Base-by-base conservation (phyloP, 2,329 filamentous ascomycete species). In the Diaporthe longicolla region DNA sequence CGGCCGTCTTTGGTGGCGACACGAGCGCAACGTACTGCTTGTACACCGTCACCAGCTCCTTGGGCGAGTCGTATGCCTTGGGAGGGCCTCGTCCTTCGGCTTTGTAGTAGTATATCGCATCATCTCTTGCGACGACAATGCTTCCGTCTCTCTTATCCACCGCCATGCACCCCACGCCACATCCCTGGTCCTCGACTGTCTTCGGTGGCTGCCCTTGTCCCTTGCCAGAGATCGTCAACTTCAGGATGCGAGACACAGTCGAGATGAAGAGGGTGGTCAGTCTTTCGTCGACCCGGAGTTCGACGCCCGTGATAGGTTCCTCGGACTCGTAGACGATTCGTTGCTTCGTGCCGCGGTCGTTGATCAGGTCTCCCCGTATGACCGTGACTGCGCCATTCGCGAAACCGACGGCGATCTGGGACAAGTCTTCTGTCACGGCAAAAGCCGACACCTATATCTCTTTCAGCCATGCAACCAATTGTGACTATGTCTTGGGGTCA, bases 291-390 rank as follows among this genome's bases (percentile, higher is more conserved):
- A 88, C 87, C 58, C 87, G 84, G 75, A 98, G 93, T 80, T 97
- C 93, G 19, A 99, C 92, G 1, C 95, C 96, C 0, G 97, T 99
- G 13, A 99, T 92, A 0, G 97, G 97, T 82, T 99, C 97, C 79
- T 98, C 95, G 0, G 95, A 98, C 81, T 99, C 97, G 84, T 97
- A 97, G 13, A 99, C 94, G 45, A 96, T 97, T 70, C 97, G 91
- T 82, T 99, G 97, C 81, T 95, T 95, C 15, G 96, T 95, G 29
- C 97, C 97, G 73, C 97, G 92, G 82, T 99, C 97, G 82, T 99
- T 95, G 78, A 99, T 94, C 65, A 99, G 87, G 81, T 99, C 97
- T 75, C 97, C 97, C 74, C 97, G 91, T 73, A 99, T 94, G 37
- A 99, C 92, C 0, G 95, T 97, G 17, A 99, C 96, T 0, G 95